A percentile compares a stretch with the other conserved stretches of the same genome.
phyloP scores from a whole-genome alignment of 2,329 filamentous ascomycete species.

The Fusarium pininemorale region DNA sequence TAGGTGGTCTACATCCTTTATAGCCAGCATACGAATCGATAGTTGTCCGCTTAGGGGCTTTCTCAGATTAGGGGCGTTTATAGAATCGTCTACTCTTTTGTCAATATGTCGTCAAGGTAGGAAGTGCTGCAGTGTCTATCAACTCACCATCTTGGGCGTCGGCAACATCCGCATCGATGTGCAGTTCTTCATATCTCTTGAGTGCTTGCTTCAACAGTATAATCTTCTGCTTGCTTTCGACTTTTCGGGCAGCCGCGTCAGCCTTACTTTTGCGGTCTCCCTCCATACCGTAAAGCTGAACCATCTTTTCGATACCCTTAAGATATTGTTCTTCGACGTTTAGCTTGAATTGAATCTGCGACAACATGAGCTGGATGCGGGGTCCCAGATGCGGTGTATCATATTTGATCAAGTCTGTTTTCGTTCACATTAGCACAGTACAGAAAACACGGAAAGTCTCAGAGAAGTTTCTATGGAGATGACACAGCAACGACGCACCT shows the following conservation, averaged over 20 bases:
- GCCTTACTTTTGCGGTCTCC: constrained; percentile 95
- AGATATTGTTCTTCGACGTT: constrained; percentile 99
- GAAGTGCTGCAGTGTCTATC: background rate
- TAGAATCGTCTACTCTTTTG: constrained; percentile 79
- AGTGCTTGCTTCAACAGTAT: constrained; percentile 93
- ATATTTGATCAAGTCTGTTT: constrained; percentile 93
- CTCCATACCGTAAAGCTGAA: constrained; percentile 95
- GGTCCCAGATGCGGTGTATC: constrained; percentile 95
- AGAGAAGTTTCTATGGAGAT: background rate
- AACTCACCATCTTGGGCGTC: constrained; percentile 82
- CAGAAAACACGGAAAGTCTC: background rate
- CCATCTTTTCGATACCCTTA: constrained; percentile 99
- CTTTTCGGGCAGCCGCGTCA: constrained; percentile 86
- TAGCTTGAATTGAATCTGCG: constrained; percentile 97
- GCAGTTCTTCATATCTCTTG: constrained; percentile 95
- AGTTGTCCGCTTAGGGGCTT: constrained; percentile 96
- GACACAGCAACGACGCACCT: constrained; percentile 64
- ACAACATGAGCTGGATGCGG: constrained; percentile 98
- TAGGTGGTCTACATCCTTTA: constrained; percentile 95
- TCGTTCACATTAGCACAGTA: constrained; percentile 3
- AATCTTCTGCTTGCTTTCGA: constrained; percentile 98
- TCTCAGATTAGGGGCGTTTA: constrained; percentile 92
- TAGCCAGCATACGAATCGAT: constrained; percentile 83
- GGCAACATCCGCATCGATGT: constrained; percentile 86
- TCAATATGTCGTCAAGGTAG: constrained; percentile 24